Conservation (phyloP, 257 asterid species). For the Primulina tabacum region DNA sequence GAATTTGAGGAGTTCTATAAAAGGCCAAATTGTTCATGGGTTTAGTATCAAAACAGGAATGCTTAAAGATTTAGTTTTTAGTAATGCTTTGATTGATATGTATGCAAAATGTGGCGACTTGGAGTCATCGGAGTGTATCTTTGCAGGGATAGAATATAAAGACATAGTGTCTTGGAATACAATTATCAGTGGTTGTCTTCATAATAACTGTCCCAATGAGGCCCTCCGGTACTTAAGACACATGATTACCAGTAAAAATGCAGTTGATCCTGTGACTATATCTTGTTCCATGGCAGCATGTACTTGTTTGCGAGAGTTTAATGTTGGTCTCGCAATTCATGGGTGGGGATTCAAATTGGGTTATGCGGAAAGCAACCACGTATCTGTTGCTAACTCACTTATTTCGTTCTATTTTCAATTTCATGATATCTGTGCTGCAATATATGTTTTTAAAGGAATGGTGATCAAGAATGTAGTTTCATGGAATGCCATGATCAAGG, state of each 20-base stretch:
- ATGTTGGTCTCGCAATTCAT: conserved; percentile 45
- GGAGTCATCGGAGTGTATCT: conserved; percentile 45
- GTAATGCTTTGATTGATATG: conserved; percentile 49
- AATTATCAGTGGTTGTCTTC: conserved; percentile 46
- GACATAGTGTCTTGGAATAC: conserved; percentile 65
- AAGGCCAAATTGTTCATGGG: conserved; percentile 48
- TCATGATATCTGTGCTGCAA: conserved; percentile 38
- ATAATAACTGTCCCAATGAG: conserved; percentile 35
- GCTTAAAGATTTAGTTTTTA: conserved; percentile 38
- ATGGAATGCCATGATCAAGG: conserved; percentile 71
- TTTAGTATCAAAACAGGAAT: conserved; percentile 53
- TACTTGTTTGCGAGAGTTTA: conserved; percentile 38
- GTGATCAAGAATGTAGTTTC: conserved; percentile 46
- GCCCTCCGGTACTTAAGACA: conserved; percentile 44
- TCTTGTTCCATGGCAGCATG: conserved; percentile 65
- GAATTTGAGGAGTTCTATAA: conserved; percentile 29
- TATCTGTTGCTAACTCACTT: conserved; percentile 59
- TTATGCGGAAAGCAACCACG: conserved; percentile 29
- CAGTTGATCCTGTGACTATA: conserved; percentile 45
- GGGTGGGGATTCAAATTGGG: conserved; percentile 50
- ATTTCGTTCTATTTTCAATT: conserved; percentile 53
- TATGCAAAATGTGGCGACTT: conserved; percentile 59
- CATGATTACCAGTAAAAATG: conserved; percentile 37
- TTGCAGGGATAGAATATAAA: conserved; percentile 36
- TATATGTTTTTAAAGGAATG: conserved; percentile 40